phyloP scores from a whole-genome alignment of 495 filamentous ascomycete species.

The Penicillium dipodomyicola region DNA sequence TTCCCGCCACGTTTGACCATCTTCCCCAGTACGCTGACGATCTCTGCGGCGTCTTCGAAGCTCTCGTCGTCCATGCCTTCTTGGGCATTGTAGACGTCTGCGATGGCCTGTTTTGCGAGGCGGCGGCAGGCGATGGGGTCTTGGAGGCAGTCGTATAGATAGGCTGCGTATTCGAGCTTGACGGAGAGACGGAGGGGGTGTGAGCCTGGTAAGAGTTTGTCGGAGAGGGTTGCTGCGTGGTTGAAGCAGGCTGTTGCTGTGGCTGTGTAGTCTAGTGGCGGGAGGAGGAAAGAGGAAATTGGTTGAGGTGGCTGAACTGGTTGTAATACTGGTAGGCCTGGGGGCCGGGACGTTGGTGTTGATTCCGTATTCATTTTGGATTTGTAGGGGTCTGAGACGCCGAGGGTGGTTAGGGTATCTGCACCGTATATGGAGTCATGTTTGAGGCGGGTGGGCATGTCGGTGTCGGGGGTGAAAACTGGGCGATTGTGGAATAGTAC shows the following conservation, averaged over 20 bases:
- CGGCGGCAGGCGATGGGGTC: conserved; percentile 70
- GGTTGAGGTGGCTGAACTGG: conserved; percentile 51
- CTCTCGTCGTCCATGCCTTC: conserved; percentile 92
- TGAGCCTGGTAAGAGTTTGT: conserved; percentile 72
- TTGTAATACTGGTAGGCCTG: conserved; percentile 31
- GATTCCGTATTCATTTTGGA: conserved; percentile 1
- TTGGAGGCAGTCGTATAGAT: conserved; percentile 89
- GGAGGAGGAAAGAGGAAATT: conserved; percentile 65
- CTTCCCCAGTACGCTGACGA: conserved; percentile 69
- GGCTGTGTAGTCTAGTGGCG: conserved; percentile 77
- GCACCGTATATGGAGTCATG: conserved; percentile 32
- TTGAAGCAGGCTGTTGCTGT: conserved; percentile 77
- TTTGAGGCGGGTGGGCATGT: conserved; percentile 28
- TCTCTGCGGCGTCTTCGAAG: conserved; percentile 73
- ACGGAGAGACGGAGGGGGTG: conserved; percentile 88
- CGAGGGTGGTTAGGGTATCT: conserved; percentile 17
- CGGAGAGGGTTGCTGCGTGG: conserved; percentile 71
- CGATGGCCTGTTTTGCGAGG: conserved; percentile 77
- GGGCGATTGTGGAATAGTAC: conserved; percentile 90
- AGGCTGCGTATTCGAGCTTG: conserved; percentile 91
- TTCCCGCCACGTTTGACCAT: conserved; percentile 69
- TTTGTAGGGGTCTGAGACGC: neutral
- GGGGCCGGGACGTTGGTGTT: conserved; percentile 25
- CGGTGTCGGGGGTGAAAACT: conserved; percentile 47
- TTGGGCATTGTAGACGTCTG: conserved; percentile 84